Base-by-base conservation (phyloP, 2,329 filamentous ascomycete genomes). In the Albifimbria verrucaria region DNA sequence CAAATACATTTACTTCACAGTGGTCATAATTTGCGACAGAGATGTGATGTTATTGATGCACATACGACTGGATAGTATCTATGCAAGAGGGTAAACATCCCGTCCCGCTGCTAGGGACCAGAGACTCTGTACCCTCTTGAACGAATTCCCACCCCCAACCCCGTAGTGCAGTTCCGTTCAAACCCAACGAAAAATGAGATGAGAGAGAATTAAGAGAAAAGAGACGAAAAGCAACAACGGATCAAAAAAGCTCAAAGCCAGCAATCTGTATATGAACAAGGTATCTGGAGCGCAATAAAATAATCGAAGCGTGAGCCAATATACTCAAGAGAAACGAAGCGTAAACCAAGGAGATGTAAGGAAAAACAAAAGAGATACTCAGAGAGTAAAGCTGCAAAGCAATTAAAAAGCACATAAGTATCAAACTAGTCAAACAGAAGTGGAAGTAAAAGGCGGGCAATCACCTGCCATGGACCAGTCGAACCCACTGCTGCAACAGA, bases 391-490 rank as follows among this genome's bases (percentile, higher is more conserved):
- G 57, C 58, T 47, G 48, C 57, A 45, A 52, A 66, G 70, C 32
- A 5, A 72, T 68, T 71, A 67, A 69, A 70, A 64, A 61, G 66
- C 70, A 60, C 61, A 62, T 64, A 69, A 65, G 66, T 67, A 68
- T 66, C 72, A 65, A 66, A 69, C 65, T 67, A 68, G 65, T 57
- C 57, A 60, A 77, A 66, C 61, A 62, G 60, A 61, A 54, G 60
- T 68, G 77, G 72, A 76, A 68, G 68, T 56, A 53, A 67, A 60
- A 65, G 32, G 32, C 32, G 32, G 32, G 32, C 68, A 65, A 72
- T 70, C 65, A 62, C 69, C 71, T 39, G 63, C 72, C 63, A 73
- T 79, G 77, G 76, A 73, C 77, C 77, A 79, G 77, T 77, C 77
- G 79, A 75, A 63, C 62, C 59, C 65, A 59, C 68, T 66, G 65